Base-by-base conservation (phyloP, 345 rosid species). In the Ceriops tagal region DNA sequence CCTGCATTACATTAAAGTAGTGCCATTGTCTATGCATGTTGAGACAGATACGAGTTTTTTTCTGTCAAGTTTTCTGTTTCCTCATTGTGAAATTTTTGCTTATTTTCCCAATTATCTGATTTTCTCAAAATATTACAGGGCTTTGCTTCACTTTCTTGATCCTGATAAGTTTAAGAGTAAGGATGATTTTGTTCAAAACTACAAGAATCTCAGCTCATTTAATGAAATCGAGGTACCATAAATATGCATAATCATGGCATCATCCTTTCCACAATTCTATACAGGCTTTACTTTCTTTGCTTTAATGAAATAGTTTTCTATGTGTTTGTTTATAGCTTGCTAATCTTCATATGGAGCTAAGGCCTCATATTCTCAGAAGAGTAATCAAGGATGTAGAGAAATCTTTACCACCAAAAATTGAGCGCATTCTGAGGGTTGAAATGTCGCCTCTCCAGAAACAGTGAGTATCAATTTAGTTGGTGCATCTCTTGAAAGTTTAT, bases 381-480 rank as follows among this genome's bases (percentile, higher is more conserved):
- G 97, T 96, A 27, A 96, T 96, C 71, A 96, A 96, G 82, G 99
- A 96, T 76, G 99, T 96, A 27, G 99, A 96, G 79, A 96, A 96
- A 84, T 92, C 98, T 66, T 83, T 96, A 82, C 99, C 99, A 64
- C 99, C 99, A 19, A 96, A 96, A 82, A 90, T 92, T 73, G 99
- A 96, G 87, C 93, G 99, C 53, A 92, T 96, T 69, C 87, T 96
- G 78, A 88, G 99, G 85, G 96, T 96, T 74, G 99, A 96, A 82
- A 96, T 96, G 99, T 96, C 99, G 60, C 99, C 98, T 72, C 90
- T 96, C 69, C 99, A 96, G 80, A 96, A 92, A 78, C 99, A 92
- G 99, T 96, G 76, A 82, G 91, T 69, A 64, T 52, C 39, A 24
- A 30, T 30, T 61, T 52, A 37, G 66, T 21, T 24, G 37, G 19